Evolutionary conservation across 2,329 filamentous ascomycete species (phyloP).

Genomic region (Botrytis pseudocinerea): DNA sequence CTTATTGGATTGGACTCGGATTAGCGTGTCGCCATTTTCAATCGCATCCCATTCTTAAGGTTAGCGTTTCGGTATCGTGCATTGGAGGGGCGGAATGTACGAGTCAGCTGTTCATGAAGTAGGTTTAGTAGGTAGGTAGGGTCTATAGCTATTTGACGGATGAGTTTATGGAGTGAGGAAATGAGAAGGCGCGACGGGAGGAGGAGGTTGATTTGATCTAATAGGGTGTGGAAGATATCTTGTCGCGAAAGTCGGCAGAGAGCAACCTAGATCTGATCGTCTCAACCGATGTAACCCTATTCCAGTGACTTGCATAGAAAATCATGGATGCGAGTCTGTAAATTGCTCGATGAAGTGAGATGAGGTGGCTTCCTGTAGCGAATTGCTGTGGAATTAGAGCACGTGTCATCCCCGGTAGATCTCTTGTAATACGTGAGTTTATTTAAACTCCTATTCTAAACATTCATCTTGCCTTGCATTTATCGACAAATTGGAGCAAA

Average conservation of each 20-base stretch:
- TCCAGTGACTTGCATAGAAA: background rate
- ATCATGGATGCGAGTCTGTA: background rate
- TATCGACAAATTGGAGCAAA: background rate
- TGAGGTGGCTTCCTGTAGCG: background rate
- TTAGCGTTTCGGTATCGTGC: background rate
- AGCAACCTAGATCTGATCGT: background rate
- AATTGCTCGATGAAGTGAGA: background rate
- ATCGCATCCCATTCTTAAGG: background rate
- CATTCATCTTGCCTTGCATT: too few relatives aligned
- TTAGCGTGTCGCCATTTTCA: too few relatives aligned
- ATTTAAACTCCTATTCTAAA: background rate
- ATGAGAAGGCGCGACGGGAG: background rate
- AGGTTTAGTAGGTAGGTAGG: background rate
- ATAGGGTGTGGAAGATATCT: background rate
- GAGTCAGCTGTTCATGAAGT: background rate
- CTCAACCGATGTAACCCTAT: background rate
- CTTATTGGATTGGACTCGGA: too few relatives aligned
- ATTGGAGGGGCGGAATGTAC: background rate
- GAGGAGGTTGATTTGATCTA: too few relatives aligned
- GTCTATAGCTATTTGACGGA: background rate
- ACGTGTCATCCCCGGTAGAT: background rate
- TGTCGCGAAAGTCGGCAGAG: background rate
- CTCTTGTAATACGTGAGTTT: background rate
- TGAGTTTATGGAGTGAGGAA: background rate
- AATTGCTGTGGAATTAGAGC: background rate